Percentiles rank a stretch among this genome's conserved stretches.
These are phyloP conservation scores for Boletus albobrunnescens DNA, from an alignment of 1,284 basidiomycete genomes.

Conservation along the genomic window DNA sequence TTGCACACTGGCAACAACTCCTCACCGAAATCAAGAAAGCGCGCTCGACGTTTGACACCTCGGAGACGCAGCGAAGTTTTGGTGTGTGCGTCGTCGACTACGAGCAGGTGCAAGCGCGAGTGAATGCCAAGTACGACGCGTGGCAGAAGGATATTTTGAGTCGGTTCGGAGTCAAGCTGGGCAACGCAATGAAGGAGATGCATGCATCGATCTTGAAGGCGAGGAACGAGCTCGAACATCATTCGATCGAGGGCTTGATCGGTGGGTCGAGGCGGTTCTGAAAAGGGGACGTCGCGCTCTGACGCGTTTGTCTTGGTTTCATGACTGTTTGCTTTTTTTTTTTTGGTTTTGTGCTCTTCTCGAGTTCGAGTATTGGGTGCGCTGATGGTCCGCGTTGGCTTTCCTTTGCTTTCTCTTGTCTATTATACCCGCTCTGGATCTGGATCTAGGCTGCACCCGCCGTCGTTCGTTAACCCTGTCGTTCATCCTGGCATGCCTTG, in stretches of 20 bases:
- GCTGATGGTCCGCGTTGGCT: not conserved
- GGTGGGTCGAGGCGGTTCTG: slow-evolving; percentile 45
- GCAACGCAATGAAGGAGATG: slow-evolving; percentile 94
- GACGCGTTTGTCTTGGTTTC: not conserved
- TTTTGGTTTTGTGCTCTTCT: not conserved
- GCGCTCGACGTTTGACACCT: slow-evolving; percentile 93
- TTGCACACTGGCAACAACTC: slow-evolving; percentile 91
- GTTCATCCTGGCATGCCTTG: slow-evolving; percentile 10
- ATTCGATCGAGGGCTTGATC: slow-evolving; percentile 59
- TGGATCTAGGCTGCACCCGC: slow-evolving; percentile 12
- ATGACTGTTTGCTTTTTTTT: not conserved
- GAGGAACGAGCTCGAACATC: slow-evolving; percentile 89
- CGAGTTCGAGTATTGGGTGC: not conserved
- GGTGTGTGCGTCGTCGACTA: slow-evolving; percentile 95
- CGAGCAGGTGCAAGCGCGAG: slow-evolving; percentile 94
- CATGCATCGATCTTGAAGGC: slow-evolving; percentile 90
- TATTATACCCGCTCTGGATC: slow-evolving; percentile 16
- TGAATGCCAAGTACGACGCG: slow-evolving; percentile 97
- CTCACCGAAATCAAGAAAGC: slow-evolving; percentile 95
- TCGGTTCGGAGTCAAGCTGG: slow-evolving; percentile 89
- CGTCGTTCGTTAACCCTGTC: slow-evolving; percentile 11
- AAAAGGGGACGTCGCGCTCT: slow-evolving; percentile 2
- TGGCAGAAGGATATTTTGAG: slow-evolving; percentile 96
- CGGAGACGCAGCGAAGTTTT: slow-evolving; percentile 88
- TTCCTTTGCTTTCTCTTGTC: not conserved